A percentile compares a stretch with the other conserved stretches of the same genome.
These are phyloP conservation scores for Meyerozyma carpophila DNA, from an alignment of 1,139 yeast genomes.

Conservation along the genomic window DNA sequence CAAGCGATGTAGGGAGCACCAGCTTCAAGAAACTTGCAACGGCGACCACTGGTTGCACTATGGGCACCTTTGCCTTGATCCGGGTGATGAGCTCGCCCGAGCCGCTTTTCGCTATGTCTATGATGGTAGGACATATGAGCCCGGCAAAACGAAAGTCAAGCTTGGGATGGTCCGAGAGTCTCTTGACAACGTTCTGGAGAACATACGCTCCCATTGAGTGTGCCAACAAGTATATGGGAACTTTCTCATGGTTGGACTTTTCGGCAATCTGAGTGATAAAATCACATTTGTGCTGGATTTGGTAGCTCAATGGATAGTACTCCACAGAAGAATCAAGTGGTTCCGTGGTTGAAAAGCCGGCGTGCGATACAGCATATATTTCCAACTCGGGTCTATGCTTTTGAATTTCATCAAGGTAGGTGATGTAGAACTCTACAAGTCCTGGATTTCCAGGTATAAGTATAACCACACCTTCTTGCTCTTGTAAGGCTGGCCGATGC, in stretches of 20 bases:
- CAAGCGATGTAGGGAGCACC: constrained; percentile 13
- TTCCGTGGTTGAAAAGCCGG: constrained; percentile 39
- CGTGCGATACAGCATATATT: constrained; percentile 50
- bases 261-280: constrained; percentile 29
- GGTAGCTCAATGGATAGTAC: constrained; percentile 41
- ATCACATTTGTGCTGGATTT: constrained; percentile 44
- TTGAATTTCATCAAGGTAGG: constrained; percentile 44
- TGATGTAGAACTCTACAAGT: constrained; percentile 49
- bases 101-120: constrained; percentile 47
- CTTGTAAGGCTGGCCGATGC: constrained; percentile 14
- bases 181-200: constrained; percentile 10
- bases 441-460: constrained; percentile 72
- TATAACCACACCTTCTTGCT: constrained; percentile 27
- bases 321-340: constrained; percentile 5
- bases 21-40: constrained; percentile 16
- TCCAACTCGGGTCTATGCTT: constrained; percentile 39
- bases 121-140: constrained; percentile 58
- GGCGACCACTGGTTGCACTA: constrained; percentile 20
- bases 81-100: constrained; percentile 40
- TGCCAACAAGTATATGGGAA: constrained; percentile 44
- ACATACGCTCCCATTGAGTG: constrained; percentile 64
- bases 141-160: constrained; percentile 42
- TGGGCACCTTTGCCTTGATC: constrained; percentile 28
- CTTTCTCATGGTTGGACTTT: constrained; percentile 7
- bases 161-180: constrained; percentile 9